These are phyloP conservation scores for Hypoxylon rickii DNA, from an alignment of 495 filamentous ascomycete species.

Conservation along the genomic window DNA sequence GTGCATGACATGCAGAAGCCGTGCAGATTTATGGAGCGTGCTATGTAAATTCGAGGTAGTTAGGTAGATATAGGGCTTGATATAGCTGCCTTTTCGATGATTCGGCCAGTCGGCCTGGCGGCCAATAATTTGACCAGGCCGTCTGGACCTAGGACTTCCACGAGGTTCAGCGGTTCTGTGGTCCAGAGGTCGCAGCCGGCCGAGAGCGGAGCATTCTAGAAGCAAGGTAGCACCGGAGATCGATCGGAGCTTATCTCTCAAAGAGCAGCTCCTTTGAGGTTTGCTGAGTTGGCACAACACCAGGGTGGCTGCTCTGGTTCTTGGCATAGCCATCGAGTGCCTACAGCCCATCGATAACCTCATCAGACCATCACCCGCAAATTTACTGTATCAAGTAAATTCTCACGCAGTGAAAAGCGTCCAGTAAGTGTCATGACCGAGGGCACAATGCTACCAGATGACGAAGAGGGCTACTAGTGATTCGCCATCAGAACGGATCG, in stretches of 20 bases:
- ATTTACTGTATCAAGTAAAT: conserved; percentile 11
- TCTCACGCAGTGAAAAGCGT: conserved; percentile 1
- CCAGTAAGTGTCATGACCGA: conserved; percentile 2
- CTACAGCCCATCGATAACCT: conserved; percentile 22
- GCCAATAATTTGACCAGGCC: conserved; percentile 20
- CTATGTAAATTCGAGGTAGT: conserved; percentile 26
- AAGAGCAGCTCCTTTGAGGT: conserved; percentile 9
- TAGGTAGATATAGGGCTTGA: conserved; percentile 36
- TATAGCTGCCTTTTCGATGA: conserved; percentile 30
- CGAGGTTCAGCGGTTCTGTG: too few relatives aligned
- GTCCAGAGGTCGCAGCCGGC: conserved; percentile 21
- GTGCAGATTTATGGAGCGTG: conserved; percentile 28
- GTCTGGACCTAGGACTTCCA: conserved; percentile 9
- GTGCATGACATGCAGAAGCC: conserved; percentile 38
- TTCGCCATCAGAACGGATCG: conserved; percentile 11
- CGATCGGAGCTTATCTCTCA: conserved; percentile 31
- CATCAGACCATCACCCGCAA: conserved; percentile 8
- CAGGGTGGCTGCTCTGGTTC: conserved; percentile 24
- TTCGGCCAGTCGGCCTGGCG: conserved; percentile 13
- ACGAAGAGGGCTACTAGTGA: conserved; percentile 4
- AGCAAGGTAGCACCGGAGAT: conserved; percentile 30
- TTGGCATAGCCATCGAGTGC: conserved; percentile 22
- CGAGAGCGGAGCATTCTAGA: conserved; percentile 31
- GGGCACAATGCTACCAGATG: conserved; percentile 18
- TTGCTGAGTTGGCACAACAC: conserved; percentile 33